Evolutionary conservation across 352 stramenopile genomes (phyloP).

Genomic region (Halophytophthora polymorphica): DNA sequence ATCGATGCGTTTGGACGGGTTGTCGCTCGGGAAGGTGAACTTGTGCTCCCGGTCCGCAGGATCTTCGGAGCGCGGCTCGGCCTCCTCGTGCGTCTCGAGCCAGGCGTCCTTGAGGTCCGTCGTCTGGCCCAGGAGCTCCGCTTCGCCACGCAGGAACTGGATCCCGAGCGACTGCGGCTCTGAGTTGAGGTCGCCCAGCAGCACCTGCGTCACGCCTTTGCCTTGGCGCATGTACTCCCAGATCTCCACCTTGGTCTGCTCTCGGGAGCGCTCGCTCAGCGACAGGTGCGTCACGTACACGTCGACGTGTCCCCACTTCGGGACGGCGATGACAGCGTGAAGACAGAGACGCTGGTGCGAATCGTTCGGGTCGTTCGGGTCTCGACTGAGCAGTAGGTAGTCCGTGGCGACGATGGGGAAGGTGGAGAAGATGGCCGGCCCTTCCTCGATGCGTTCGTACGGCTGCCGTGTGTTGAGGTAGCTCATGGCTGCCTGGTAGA

Average conservation of each 20-base stretch:
- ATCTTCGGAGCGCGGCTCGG: conserved; percentile 49
- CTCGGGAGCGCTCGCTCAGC: conserved; percentile 65
- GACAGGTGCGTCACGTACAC: conserved; percentile 88
- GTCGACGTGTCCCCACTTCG: conserved; percentile 64
- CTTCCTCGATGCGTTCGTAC: conserved; percentile 84
- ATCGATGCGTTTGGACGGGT: conserved; percentile 86
- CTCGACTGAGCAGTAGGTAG: conserved; percentile 75
- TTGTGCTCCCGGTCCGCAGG: conserved; percentile 36
- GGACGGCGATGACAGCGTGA: conserved; percentile 68
- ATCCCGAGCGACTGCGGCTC: conserved; percentile 82
- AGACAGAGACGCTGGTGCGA: conserved; percentile 82
- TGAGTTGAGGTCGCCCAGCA: conserved; percentile 85
- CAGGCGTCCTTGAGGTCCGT: conserved; percentile 82
- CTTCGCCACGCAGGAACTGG: conserved; percentile 69
- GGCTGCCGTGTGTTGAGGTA: conserved; percentile 60
- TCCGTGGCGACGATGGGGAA: conserved; percentile 77
- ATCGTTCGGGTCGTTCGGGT: conserved; percentile 83
- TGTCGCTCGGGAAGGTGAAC: conserved; percentile 87
- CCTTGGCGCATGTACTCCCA: conserved; percentile 75
- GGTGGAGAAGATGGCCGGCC: conserved; percentile 76
- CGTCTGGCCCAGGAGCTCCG: conserved; percentile 37
- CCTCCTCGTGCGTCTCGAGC: conserved; percentile 60
- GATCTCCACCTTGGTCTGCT: conserved; percentile 79
- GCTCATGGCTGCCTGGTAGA: conserved; percentile 86
- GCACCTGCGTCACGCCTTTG: conserved; percentile 61